Evolutionary conservation across 345 rosid genomes (phyloP), one percentile per base, ranked within the genome.

Genomic region (Syzygium oleosum): DNA sequence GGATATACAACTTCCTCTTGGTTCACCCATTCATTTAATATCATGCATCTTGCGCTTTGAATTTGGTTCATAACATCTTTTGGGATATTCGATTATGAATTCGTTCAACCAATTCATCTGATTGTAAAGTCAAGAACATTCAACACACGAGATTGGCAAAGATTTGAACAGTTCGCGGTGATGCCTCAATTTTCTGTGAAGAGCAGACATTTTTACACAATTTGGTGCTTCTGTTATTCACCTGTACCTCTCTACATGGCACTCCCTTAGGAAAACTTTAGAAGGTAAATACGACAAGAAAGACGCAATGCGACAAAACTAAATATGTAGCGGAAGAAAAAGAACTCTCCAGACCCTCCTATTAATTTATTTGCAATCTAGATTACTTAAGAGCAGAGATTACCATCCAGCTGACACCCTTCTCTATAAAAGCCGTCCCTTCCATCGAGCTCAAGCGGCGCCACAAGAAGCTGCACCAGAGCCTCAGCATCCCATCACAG

Each of bases 401-500:
- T 73, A 73, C 83, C 49, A 73, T 73, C 83, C 83, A 73, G 49
- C 49, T 19, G 83, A 73, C 83, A 38, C 83, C 49, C 2, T 38
- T 73, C 83, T 73, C 56, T 52, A 84, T 29, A 34, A 84, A 85
- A 85, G 21, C 78, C 87, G 5, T 12, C n/a, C 87, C 78, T 31
- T 22, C 52, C 46, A 7, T 46, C 43, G 31, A 87, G 84, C 49
- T 73, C 49, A 38, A 73, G 83, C 8, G 27, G 83, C 49, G 15
- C 83, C 83, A 19, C 83, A 73, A 43, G 83, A 73, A 38, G 83
- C 83, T 73, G 49, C 83, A 65, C 52, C 51, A 29, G 61, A 7
- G 51, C 49, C 87, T 97, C 91, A 97, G 88, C 98, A 96, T 85
- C 99, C 96, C 98, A 96, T 96, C 77, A 96, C 96, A 2, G 97